Percentiles rank a stretch among this genome's conserved stretches.
These are phyloP conservation scores for Phoma herbarum DNA, from an alignment of 2,329 filamentous ascomycete genomes.

Conservation along the genomic window DNA sequence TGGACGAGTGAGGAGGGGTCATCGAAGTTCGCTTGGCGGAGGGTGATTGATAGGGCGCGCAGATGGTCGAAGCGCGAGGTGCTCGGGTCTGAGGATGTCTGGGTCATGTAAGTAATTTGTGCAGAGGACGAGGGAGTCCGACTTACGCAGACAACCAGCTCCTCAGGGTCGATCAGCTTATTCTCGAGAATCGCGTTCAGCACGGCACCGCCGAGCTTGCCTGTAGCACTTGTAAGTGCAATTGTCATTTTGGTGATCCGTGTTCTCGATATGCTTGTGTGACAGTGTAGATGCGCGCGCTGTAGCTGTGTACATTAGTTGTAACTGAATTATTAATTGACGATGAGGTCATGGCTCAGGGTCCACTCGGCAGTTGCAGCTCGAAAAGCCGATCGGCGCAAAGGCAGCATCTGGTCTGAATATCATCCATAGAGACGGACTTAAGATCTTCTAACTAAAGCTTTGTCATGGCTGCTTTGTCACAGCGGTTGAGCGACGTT, in stretches of 20 bases:
- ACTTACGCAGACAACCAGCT: slow-evolving; percentile 52
- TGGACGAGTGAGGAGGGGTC: slow-evolving; percentile 43
- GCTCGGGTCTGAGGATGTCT: slow-evolving; percentile 35
- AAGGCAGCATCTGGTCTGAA: background rate
- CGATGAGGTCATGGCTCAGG: slow-evolving; percentile 19
- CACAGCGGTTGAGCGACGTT: background rate
- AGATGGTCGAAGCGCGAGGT: slow-evolving; percentile 39
- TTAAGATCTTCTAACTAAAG: background rate
- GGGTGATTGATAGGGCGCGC: slow-evolving; percentile 41
- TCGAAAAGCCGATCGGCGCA: background rate
- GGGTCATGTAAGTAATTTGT: background rate
- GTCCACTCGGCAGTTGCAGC: slow-evolving; percentile 11
- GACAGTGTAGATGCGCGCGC: background rate
- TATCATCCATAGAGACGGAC: background rate
- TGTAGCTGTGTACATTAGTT: background rate
- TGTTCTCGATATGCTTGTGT: background rate
- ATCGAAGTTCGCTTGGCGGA: slow-evolving; percentile 54
- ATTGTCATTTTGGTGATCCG: slow-evolving; percentile 30
- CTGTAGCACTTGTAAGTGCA: slow-evolving; percentile 56
- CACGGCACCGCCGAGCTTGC: slow-evolving; percentile 57
- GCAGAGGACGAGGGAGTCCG: accelerated
- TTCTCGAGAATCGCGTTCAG: slow-evolving; percentile 54
- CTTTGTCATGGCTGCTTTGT: background rate
- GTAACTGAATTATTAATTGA: slow-evolving; percentile 11
- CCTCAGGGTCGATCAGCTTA: slow-evolving; percentile 47